Base-by-base conservation (phyloP, 1,284 basidiomycete species). In the Lentinula novae-zelandiae region DNA sequence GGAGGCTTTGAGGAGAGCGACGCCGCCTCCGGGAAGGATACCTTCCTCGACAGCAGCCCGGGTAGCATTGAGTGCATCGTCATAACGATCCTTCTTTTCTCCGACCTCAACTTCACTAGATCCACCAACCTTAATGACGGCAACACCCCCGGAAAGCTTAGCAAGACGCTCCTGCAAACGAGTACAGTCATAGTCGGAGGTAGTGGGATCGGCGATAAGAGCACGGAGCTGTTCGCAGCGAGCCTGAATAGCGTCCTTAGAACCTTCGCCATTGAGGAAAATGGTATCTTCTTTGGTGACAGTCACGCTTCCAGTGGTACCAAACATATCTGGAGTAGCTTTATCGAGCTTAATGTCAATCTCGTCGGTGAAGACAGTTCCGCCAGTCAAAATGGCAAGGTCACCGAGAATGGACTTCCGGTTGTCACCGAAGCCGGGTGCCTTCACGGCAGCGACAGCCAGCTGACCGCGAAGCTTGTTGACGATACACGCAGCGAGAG, bases 251-350 rank as follows among this genome's bases (percentile, higher is more conserved):
- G 87, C 77, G 62, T 91, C 86, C 82, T 96, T 96, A 67, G 88
- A 82, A 59, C 95, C 95, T 49, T 89, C 90, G 57, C 96, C 96
- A 73, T 98, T 96, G 68, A 99, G 86, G 72, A 98, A 76, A 75
- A 99, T 96, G 20, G 95, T 98, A 79, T 98, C 96, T 70, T 99
- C 96, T 82, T 99, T 99, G 69, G 96, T 98, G 76, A 98, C 87
- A 53, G 95, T 95, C 68, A 97, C 90, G 49, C 89, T 89, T 52
- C 95, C 96, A 12, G 94, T 93, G 36, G 90, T 89, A 63, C 96
- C 96, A 66, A 99, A 90, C 72, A 98, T 78, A 73, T 98, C 95
- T 22, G 85, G 78, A 3, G 93, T 95, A 33, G 92, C 92, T 66
- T 89, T 89, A 75, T 98, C 95, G 64, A 98, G 91, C 80, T 98